A percentile compares a stretch with the other conserved stretches of the same genome.
Conservation (phyloP, 2,329 filamentous ascomycete species). For the Exophiala dermatitidis region DNA sequence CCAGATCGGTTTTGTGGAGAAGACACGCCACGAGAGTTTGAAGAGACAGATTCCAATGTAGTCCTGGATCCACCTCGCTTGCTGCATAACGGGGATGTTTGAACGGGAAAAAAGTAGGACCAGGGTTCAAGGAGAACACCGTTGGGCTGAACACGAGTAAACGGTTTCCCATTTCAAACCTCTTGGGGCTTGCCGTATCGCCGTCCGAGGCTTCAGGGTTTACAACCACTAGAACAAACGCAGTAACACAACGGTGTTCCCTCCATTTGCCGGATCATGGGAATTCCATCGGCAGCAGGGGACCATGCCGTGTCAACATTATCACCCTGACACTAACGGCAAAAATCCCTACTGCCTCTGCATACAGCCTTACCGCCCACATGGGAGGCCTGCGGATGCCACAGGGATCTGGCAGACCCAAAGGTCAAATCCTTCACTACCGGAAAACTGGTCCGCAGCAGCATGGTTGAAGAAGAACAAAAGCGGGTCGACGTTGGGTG, state of each 20-base stretch:
- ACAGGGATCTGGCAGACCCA: constrained; percentile 1
- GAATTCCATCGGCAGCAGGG: too few relatives aligned
- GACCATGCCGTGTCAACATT: neutral
- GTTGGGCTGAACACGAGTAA: neutral
- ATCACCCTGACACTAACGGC: neutral
- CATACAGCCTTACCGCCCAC: neutral
- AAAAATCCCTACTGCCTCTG: neutral
- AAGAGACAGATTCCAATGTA: neutral
- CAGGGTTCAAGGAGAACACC: neutral
- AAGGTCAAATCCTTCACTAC: neutral
- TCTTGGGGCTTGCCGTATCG: neutral
- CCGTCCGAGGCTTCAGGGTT: too few relatives aligned
- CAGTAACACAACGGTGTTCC: too few relatives aligned
- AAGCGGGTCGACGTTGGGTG: neutral
- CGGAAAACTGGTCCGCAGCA: neutral
- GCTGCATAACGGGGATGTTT: neutral
- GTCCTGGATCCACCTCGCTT: constrained; percentile 1
- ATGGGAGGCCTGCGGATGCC: neutral
- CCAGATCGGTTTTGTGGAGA: constrained; percentile 10
- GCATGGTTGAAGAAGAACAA: neutral
- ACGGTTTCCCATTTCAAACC: neutral
- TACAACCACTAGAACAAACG: too few relatives aligned
- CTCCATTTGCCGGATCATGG: too few relatives aligned
- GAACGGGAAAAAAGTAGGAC: neutral
- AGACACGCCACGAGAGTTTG: neutral